Percentiles rank a stretch among this genome's conserved stretches.
Conservation (phyloP, 176 grass and related monocot species). For the Avena atlantica region DNA sequence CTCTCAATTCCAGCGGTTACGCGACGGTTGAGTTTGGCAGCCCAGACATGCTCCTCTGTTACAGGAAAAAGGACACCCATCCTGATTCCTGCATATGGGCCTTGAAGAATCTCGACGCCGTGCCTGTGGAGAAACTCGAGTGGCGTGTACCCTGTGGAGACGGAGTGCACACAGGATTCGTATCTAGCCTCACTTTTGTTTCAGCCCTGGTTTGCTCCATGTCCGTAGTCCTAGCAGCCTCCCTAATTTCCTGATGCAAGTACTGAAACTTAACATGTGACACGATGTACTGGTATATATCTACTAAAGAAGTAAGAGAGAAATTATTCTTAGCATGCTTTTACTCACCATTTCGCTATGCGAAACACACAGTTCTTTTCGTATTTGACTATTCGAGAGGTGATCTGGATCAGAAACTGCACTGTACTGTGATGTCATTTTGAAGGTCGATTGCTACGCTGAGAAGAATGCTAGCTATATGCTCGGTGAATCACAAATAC, state of each 20-base stretch:
- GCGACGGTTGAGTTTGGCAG: conserved; percentile 50
- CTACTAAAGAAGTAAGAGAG: background rate
- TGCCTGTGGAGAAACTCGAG: conserved; percentile 37
- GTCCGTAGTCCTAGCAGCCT: conserved; percentile 62
- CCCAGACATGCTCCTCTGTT: conserved; percentile 66
- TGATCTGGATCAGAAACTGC: conserved; percentile 2
- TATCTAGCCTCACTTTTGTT: conserved; percentile 74
- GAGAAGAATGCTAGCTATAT: conserved; percentile 11
- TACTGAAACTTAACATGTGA: conserved; percentile 25
- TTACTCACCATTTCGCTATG: background rate
- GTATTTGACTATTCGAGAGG: background rate
- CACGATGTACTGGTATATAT: background rate
- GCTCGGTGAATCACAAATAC: conserved; percentile 37
- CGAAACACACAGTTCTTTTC: background rate
- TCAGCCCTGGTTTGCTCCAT: conserved; percentile 73
- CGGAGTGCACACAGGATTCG: conserved; percentile 61
- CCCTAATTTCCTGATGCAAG: conserved; percentile 41
- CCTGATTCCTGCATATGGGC: conserved; percentile 56
- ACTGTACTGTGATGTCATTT: conserved; percentile 15
- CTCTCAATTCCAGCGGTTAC: conserved; percentile 64
- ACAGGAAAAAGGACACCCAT: conserved; percentile 45
- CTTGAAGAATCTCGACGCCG: conserved; percentile 33
- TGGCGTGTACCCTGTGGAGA: conserved; percentile 82
- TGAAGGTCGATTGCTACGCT: conserved; percentile 55
- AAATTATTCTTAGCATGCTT: background rate